Evolutionary conservation across 2,329 filamentous ascomycete genomes (phyloP).

Genomic region (Aspergillus sp.): DNA sequence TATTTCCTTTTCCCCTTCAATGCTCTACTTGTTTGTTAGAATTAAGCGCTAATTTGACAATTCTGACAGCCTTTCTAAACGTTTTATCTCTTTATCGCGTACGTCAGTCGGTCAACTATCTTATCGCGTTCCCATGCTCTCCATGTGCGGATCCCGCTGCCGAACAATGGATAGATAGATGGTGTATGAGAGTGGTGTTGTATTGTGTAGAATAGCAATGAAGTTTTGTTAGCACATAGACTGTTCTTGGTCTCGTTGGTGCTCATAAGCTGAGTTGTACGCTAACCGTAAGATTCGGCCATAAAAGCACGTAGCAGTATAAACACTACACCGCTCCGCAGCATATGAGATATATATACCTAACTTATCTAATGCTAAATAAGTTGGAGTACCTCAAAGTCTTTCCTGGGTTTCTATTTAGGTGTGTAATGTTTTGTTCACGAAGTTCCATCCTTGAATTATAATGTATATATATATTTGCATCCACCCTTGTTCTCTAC

Average conservation of each 20-base stretch:
- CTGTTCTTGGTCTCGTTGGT: conserved; percentile 1
- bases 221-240: conserved; percentile 39
- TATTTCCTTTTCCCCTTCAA: not conserved
- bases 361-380: too few relatives aligned
- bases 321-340: too few relatives aligned
- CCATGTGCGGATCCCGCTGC: conserved; percentile 16
- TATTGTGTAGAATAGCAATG: conserved; percentile 39
- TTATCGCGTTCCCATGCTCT: conserved; percentile 8
- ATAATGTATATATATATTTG: too few relatives aligned
- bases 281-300: not conserved
- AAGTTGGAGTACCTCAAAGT: too few relatives aligned
- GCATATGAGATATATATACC: too few relatives aligned
- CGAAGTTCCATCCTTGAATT: too few relatives aligned
- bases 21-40: not conserved
- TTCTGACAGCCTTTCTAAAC: conserved; percentile 37
- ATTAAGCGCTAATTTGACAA: not conserved
- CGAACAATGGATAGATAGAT: conserved; percentile 12
- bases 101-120: conserved; percentile 10
- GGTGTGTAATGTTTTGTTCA: too few relatives aligned
- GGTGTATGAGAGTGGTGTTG: conserved; percentile 10
- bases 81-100: not conserved
- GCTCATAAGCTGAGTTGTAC: not conserved
- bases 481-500: too few relatives aligned
- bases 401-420: too few relatives aligned
- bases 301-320: not conserved